These are phyloP conservation scores for Hypsizygus marmoreus DNA, from an alignment of 768 basidiomycete species.

Conservation along the genomic window DNA sequence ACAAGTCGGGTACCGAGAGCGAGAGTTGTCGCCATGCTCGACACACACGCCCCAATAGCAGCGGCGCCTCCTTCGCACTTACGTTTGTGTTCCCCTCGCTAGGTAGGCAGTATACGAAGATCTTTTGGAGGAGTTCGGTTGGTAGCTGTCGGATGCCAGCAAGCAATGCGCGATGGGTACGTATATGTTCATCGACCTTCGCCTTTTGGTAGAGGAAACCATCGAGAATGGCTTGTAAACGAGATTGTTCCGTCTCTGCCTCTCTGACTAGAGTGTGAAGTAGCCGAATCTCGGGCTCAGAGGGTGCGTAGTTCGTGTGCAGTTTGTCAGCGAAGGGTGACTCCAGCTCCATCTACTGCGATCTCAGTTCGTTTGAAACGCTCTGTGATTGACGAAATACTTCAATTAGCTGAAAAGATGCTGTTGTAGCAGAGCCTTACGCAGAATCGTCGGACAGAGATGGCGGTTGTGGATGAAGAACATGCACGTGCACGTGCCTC, in stretches of 20 bases:
- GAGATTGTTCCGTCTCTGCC: not conserved
- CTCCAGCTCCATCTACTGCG: too few relatives aligned
- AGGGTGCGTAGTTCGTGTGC: slow-evolving; percentile 7
- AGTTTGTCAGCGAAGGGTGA: slow-evolving; percentile 3
- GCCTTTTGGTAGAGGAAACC: not conserved
- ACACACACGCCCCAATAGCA: slow-evolving; percentile 7
- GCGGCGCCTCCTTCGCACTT: slow-evolving; percentile 3
- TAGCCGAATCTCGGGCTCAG: not conserved
- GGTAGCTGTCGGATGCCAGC: slow-evolving; percentile 2
- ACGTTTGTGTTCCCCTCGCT: not conserved
- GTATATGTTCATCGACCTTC: not conserved
- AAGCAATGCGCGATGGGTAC: slow-evolving; percentile 1
- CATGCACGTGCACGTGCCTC: too few relatives aligned
- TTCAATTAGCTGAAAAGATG: too few relatives aligned
- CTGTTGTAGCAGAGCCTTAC: too few relatives aligned
- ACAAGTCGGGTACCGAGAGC: not conserved
- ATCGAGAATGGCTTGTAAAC: not conserved
- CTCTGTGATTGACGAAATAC: too few relatives aligned
- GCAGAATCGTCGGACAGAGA: too few relatives aligned
- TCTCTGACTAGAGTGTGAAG: slow-evolving; percentile 1
- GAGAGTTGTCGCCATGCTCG: slow-evolving; percentile 1
- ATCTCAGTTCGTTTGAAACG: too few relatives aligned
- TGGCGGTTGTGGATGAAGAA: too few relatives aligned
- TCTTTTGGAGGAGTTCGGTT: not conserved
- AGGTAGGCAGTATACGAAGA: slow-evolving; percentile 3